Evolutionary conservation across 352 stramenopile species (phyloP), one percentile per base, ranked within the genome.

Genomic region (Phytopythium delawarense): DNA sequence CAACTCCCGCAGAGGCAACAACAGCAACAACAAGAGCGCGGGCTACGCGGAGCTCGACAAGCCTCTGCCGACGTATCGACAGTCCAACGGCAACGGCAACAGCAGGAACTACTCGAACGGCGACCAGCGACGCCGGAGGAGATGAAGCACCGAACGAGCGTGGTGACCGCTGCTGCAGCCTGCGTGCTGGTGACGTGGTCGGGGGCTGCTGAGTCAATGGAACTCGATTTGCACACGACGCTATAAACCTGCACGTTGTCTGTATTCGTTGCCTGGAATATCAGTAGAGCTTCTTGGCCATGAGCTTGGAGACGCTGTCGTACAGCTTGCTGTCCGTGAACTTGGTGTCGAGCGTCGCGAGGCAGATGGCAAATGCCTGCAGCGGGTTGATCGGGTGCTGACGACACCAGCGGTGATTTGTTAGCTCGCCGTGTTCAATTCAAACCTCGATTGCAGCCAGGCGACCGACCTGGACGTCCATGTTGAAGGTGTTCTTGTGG

Each of bases 401-500:
- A 40, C 79, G 70, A 60, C 21, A 42, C 11, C 23, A 49, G 46
- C 58, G 16, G 15, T 7, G 58, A 13, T 32, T 52, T 48, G 42
- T 40, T 40, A 40, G 35, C 35, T 40, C 35, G 35, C 28, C 28
- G 28, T 32, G 28, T 32, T 32, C 28, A 32, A 28, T 1, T 1
- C 25, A 28, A 28, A 28, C 25, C 25, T 28, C 25, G 25, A 28
- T 3, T 28, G 25, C 1, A 2, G 25, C 25, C 15, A 37, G 44
- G n/a, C 20, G 25, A 32, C 25, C 46, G 4, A 71, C 74, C 71
- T 78, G 72, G 69, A 98, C 84, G 66, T 99, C 94, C 87, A 98
- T 96, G 2, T 85, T 97, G 72, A 99, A 99, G 9, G 66, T 76
- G 60, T 96, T 78, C 48, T 97, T 91, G 70, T 89, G 79, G 66